Percentiles rank a stretch among this genome's conserved stretches.
These are phyloP conservation scores for Talaromyces pinophilus DNA, from an alignment of 2,329 filamentous ascomycete genomes.

Conservation along the genomic window DNA sequence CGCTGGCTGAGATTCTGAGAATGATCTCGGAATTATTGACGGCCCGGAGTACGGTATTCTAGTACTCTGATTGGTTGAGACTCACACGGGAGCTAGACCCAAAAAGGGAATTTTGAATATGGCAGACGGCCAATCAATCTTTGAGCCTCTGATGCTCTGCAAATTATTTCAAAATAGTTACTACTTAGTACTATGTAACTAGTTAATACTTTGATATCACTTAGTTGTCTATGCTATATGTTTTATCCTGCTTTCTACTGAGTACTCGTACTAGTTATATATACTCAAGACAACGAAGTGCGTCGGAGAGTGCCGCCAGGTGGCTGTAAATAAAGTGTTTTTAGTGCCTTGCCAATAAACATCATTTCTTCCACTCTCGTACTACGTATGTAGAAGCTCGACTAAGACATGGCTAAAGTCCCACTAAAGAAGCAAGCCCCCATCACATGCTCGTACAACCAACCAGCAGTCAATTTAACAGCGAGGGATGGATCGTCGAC, in stretches of 20 bases:
- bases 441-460: not conserved
- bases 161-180: no score
- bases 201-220: no score
- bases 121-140: no score
- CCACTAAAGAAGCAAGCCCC: not conserved
- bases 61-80: not conserved
- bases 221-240: not conserved
- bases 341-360: not conserved
- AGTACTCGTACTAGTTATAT: no score
- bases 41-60: not conserved
- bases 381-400: no score
- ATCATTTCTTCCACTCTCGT: not conserved
- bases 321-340: constrained; percentile 4
- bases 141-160: no score
- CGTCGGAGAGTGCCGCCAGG: not conserved
- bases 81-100: no score
- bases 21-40: not conserved
- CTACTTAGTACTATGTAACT: no score
- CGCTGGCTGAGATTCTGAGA: no score
- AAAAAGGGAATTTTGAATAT: no score
- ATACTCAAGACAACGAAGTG: not conserved
- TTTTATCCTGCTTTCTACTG: not conserved
- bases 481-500: not conserved
- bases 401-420: not conserved
- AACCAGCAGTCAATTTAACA: not conserved